Evolutionary conservation across 352 stramenopile species (phyloP).

Genomic region (Phytopythium vexans): DNA sequence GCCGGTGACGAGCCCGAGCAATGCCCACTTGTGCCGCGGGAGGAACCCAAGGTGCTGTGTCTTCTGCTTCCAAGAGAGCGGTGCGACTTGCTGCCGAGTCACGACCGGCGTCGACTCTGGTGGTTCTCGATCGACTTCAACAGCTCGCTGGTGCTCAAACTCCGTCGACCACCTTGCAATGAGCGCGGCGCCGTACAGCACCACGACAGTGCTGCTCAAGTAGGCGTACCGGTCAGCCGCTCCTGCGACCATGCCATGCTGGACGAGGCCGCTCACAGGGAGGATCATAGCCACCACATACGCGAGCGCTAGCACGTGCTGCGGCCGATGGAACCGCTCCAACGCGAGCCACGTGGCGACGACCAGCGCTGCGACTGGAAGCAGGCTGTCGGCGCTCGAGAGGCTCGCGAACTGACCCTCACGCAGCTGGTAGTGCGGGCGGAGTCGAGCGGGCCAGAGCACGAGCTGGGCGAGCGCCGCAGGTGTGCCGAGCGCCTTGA

Average conservation of each 20-base stretch:
- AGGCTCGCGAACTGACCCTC: slow-evolving; percentile 27
- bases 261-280: slow-evolving; percentile 58
- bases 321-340: slow-evolving; percentile 11
- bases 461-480: slow-evolving; percentile 32
- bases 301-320: slow-evolving; percentile 25
- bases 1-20: slow-evolving; percentile 8
- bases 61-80: no score
- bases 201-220: slow-evolving; percentile 37
- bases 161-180: slow-evolving; percentile 9
- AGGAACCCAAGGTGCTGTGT: no score
- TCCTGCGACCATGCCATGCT: slow-evolving; percentile 63
- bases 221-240: slow-evolving; percentile 66
- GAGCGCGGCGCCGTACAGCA: slow-evolving; percentile 29
- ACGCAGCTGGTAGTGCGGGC: slow-evolving; percentile 51
- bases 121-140: not conserved
- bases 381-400: slow-evolving; percentile 27
- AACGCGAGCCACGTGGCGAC: slow-evolving; percentile 15
- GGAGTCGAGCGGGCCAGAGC: slow-evolving; percentile 44
- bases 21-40: not conserved
- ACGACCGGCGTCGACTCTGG: not conserved
- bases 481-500: slow-evolving; percentile 43
- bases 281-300: slow-evolving; percentile 51
- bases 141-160: not conserved
- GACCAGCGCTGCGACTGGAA: slow-evolving; percentile 20
- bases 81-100: no score